A percentile compares a stretch with the other conserved stretches of the same genome.
These are phyloP conservation scores for fission yeast (Schizosaccharomyces pombe) DNA, from an alignment of 805 yeast species.

Conservation along the genomic window DNA sequence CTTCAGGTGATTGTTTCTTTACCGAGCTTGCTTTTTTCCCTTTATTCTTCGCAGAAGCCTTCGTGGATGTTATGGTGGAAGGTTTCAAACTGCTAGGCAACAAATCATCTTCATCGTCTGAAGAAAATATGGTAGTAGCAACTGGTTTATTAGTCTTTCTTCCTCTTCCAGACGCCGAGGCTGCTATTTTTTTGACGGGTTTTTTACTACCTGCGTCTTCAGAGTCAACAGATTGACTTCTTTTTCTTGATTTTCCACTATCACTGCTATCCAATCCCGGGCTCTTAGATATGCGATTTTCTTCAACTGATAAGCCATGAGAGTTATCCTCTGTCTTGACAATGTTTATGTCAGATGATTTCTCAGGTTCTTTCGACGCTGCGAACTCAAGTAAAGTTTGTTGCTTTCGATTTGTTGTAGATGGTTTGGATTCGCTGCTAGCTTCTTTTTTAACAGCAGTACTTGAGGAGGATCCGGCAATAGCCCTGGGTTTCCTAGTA, in stretches of 20 bases:
- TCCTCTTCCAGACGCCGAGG: too few species aligned
- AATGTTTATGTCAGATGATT: too few species aligned
- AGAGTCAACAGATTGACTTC: too few species aligned
- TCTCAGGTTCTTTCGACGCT: too few species aligned
- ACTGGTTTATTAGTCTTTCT: not conserved
- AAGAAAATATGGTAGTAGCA: not conserved
- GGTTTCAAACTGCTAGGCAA: not conserved
- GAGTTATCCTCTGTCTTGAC: too few species aligned
- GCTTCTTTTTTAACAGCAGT: constrained; percentile 3
- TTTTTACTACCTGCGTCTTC: too few species aligned
- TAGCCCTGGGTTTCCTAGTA: not conserved
- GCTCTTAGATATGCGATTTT: too few species aligned
- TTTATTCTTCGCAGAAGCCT: not conserved
- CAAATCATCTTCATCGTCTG: not conserved
- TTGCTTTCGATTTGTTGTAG: not conserved
- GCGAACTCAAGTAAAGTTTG: too few species aligned
- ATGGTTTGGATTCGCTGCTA: not conserved
- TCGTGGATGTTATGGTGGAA: not conserved
- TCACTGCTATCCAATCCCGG: too few species aligned
- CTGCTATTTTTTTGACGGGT: not conserved
- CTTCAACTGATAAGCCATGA: too few species aligned
- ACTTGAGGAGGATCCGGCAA: too few species aligned
- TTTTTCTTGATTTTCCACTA: too few species aligned
- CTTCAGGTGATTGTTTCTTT: not conserved
- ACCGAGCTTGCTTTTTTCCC: not conserved